A percentile compares a stretch with the other conserved stretches of the same genome.
Evolutionary conservation across 2,329 filamentous ascomycete genomes (phyloP).

Genomic region (Fusarium solani-melongenae): DNA sequence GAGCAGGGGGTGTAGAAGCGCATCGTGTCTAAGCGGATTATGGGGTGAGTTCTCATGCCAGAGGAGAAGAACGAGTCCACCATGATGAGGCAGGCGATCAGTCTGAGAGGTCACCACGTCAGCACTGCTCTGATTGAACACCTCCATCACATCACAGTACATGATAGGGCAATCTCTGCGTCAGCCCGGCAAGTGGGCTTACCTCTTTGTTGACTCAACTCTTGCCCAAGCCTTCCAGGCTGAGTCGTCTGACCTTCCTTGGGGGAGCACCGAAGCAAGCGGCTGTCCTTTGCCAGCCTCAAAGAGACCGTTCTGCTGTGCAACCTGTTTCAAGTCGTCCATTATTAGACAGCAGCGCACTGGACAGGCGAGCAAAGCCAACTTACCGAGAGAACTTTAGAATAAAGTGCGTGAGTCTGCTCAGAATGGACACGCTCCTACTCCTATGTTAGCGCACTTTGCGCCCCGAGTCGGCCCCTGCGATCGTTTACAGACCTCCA

Average conservation of each 20-base stretch:
- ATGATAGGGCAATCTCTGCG: background rate
- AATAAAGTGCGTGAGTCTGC: background rate
- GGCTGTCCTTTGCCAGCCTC: background rate
- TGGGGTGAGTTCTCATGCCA: background rate
- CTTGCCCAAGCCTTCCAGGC: constrained; percentile 20
- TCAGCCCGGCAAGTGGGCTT: background rate
- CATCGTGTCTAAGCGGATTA: background rate
- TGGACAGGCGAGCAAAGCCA: background rate
- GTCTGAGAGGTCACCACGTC: background rate
- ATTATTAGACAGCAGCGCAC: background rate
- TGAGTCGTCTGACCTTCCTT: background rate
- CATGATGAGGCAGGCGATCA: background rate
- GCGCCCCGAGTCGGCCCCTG: background rate
- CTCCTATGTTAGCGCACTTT: background rate
- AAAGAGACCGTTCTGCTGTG: background rate
- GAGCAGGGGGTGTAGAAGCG: background rate
- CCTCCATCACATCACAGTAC: background rate
- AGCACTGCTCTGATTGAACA: background rate
- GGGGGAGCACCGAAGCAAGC: background rate
- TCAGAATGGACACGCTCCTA: background rate
- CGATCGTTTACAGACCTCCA: background rate
- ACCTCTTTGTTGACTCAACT: background rate
- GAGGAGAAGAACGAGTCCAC: background rate
- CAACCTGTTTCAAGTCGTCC: background rate
- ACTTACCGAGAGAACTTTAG: background rate